Conservation (phyloP, 2,329 filamentous ascomycete species). For the Pezizomycotina sp. region DNA sequence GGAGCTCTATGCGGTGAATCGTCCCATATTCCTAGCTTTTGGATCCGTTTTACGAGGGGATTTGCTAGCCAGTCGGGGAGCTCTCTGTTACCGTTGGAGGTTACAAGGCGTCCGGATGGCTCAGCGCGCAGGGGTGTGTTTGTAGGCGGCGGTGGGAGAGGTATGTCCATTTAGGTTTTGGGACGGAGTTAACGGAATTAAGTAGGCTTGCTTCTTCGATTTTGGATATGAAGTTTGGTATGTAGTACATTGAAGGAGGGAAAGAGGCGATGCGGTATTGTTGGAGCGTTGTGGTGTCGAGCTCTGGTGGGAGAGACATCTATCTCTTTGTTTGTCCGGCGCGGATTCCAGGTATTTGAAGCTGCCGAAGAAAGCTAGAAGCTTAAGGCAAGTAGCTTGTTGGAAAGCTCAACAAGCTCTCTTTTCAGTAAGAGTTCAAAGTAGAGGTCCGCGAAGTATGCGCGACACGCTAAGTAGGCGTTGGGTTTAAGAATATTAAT, state of each 20-base stretch:
- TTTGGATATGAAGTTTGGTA: slow-evolving; percentile 1
- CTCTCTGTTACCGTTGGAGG: slow-evolving; percentile 35
- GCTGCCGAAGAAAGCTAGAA: too few relatives aligned
- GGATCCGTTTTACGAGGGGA: slow-evolving; percentile 23
- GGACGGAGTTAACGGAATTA: slow-evolving; percentile 33
- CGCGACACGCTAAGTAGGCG: too few relatives aligned
- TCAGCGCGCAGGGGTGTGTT: slow-evolving; percentile 72
- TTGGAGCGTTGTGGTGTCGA: slow-evolving; percentile 4
- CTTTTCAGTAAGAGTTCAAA: too few relatives aligned
- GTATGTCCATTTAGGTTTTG: slow-evolving; percentile 66
- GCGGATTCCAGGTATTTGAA: too few relatives aligned
- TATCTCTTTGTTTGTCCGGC: too few relatives aligned
- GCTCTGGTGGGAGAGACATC: too few relatives aligned
- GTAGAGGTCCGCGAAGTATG: too few relatives aligned
- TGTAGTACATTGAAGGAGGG: slow-evolving; percentile 12
- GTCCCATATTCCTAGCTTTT: slow-evolving; percentile 36
- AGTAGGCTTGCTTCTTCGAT: slow-evolving; percentile 7
- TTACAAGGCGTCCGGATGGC: slow-evolving; percentile 57
- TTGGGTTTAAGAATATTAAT: too few relatives aligned
- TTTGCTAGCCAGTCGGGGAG: neutral
- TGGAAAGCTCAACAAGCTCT: too few relatives aligned
- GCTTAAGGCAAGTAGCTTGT: too few relatives aligned
- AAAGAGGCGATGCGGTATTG: slow-evolving; percentile 6
- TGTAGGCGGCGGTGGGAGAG: slow-evolving; percentile 81
- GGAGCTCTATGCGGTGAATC: slow-evolving; percentile 56